Conservation (phyloP, 164 flowering plant species). For the Vitis cinerea region DNA sequence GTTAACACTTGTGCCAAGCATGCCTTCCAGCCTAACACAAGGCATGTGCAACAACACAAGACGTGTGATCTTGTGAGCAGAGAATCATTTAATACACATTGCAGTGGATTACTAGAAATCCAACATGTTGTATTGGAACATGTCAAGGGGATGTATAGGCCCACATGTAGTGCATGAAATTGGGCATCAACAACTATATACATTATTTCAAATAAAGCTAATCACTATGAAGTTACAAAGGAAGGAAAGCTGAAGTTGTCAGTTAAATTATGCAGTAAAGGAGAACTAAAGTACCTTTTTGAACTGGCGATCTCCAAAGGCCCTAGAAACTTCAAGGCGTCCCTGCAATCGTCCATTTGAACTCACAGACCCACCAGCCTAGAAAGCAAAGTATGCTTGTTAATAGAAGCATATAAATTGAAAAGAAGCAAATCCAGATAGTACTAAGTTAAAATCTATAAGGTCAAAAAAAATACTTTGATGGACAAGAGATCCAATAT, state of each 20-base stretch:
- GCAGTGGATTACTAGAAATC: too few relatives aligned
- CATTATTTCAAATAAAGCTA: not conserved
- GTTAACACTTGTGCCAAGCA: too few relatives aligned
- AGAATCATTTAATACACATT: too few relatives aligned
- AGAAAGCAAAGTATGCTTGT: conserved; percentile 8
- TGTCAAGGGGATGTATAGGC: too few relatives aligned
- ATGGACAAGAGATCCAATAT: too few relatives aligned
- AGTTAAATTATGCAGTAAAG: not conserved
- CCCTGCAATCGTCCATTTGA: conserved; percentile 85
- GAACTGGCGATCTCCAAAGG: conserved; percentile 95
- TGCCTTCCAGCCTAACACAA: too few relatives aligned
- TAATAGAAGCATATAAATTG: not conserved
- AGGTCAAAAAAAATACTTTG: not conserved
- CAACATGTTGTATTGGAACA: too few relatives aligned
- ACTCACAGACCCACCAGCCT: conserved; percentile 88
- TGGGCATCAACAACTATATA: not conserved
- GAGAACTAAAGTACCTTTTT: conserved; percentile 54
- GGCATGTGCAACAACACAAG: too few relatives aligned
- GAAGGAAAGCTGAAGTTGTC: not conserved
- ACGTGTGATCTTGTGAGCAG: too few relatives aligned
- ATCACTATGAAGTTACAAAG: not conserved
- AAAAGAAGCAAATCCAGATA: not conserved
- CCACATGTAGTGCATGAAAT: too few relatives aligned
- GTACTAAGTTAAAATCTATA: not conserved
- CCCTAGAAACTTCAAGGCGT: conserved; percentile 94